Evolutionary conservation across 176 grass and related monocot genomes (phyloP).

Genomic region (Aegilops bicornis): DNA sequence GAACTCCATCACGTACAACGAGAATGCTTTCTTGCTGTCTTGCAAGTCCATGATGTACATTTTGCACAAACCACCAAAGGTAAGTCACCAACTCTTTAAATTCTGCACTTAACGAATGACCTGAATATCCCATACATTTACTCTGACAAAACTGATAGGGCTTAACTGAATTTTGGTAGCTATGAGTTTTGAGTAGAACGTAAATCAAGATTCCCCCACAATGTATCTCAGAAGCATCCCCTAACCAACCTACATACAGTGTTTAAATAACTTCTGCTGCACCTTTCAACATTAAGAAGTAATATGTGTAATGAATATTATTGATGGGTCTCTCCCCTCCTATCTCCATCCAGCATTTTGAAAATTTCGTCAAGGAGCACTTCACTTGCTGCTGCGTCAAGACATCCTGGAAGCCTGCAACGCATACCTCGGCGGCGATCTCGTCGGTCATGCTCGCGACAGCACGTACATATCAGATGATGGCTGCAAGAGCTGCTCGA

Average conservation of each 20-base stretch:
- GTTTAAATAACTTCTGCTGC: background rate
- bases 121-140: background rate
- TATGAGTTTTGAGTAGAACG: background rate
- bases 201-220: background rate
- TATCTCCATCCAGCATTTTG: conserved; percentile 74
- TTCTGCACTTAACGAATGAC: background rate
- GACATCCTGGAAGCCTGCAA: conserved; percentile 68
- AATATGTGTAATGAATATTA: background rate
- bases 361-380: conserved; percentile 81
- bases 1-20: conserved; percentile 95
- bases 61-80: conserved; percentile 86
- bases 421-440: conserved; percentile 65
- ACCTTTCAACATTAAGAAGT: background rate
- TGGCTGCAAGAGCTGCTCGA: conserved; percentile 56
- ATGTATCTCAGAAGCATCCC: background rate
- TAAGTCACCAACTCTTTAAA: conserved; percentile 20
- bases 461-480: conserved; percentile 35
- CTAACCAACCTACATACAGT: background rate
- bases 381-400: conserved; percentile 48
- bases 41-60: conserved; percentile 94
- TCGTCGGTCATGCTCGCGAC: conserved; percentile 43
- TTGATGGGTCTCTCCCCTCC: background rate
- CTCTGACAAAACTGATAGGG: background rate
- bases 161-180: background rate
- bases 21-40: conserved; percentile 87